A percentile compares a stretch with the other conserved stretches of the same genome.
These are phyloP conservation scores for Gossypium aridum DNA, from an alignment of 441 rosid genomes.

Conservation along the genomic window DNA sequence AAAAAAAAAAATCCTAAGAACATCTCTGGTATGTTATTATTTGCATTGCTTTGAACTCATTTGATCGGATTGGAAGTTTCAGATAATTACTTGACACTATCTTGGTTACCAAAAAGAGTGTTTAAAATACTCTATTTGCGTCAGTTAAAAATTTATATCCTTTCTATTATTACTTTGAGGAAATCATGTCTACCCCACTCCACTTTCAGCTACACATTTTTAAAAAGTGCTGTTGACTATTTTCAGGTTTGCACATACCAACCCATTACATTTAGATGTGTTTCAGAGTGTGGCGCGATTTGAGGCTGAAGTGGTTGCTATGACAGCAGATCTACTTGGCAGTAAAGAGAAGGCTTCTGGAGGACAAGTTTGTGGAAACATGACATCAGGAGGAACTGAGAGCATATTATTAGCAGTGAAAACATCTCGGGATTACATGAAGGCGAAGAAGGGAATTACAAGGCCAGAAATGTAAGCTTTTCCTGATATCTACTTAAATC, in stretches of 20 bases:
- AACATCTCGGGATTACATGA: slow-evolving; percentile 95
- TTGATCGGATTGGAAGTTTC: background rate
- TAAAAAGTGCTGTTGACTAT: slow-evolving; percentile 11
- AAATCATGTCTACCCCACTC: background rate
- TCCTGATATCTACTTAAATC: background rate
- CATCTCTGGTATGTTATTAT: background rate
- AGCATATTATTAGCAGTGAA: slow-evolving; percentile 89
- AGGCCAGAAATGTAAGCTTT: slow-evolving; percentile 74
- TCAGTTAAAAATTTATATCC: background rate
- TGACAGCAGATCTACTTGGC: slow-evolving; percentile 90
- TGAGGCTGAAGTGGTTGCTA: slow-evolving; percentile 95
- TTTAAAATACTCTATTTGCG: background rate
- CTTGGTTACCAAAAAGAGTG: background rate
- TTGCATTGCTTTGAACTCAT: background rate
- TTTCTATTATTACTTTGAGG: slow-evolving; percentile 5
- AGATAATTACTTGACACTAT: background rate
- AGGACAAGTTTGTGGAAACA: slow-evolving; percentile 91
- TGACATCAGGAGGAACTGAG: slow-evolving; percentile 99
- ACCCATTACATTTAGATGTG: slow-evolving; percentile 84
- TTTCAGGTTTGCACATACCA: slow-evolving; percentile 95
- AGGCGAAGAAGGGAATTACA: slow-evolving; percentile 71
- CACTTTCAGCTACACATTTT: background rate
- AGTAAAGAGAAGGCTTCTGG: slow-evolving; percentile 66
- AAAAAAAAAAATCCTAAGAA: background rate
- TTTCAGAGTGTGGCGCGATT: slow-evolving; percentile 78